These are phyloP conservation scores for Arthrobotrys pseudoclavata DNA, from an alignment of 2,329 filamentous ascomycete species.

Conservation along the genomic window DNA sequence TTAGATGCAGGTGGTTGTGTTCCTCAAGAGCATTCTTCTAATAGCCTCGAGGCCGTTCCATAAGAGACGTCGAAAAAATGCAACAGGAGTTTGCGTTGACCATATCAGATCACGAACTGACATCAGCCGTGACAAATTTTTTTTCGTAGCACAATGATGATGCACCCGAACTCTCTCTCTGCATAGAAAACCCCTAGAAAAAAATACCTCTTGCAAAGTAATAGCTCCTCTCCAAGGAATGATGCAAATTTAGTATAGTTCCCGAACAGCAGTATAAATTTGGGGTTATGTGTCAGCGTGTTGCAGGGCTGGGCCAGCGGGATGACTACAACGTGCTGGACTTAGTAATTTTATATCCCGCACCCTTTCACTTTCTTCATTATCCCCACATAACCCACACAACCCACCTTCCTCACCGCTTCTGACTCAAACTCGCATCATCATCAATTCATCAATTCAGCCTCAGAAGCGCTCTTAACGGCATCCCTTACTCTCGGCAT, in stretches of 20 bases:
- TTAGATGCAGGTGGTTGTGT: no score
- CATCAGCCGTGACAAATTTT: background rate
- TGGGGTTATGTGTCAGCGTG: background rate
- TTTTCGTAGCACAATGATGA: background rate
- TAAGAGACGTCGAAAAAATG: background rate
- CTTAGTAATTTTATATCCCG: slow-evolving; percentile 34
- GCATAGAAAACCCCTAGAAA: no score
- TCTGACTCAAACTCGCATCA: slow-evolving; percentile 49
- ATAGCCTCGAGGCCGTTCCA: background rate
- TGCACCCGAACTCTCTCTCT: no score
- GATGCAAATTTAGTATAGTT: background rate
- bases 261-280: background rate
- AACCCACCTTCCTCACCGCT: slow-evolving; percentile 26
- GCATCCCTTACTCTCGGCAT: background rate
- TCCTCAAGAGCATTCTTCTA: no score
- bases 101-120: background rate
- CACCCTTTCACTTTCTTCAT: slow-evolving; percentile 19
- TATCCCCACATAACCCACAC: background rate
- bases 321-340: slow-evolving; percentile 29
- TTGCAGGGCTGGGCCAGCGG: background rate
- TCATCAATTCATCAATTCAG: background rate
- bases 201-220: no score
- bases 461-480: background rate
- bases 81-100: slow-evolving; percentile 18
- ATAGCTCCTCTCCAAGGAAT: background rate